Evolutionary conservation across 345 rosid species (phyloP).

Genomic region (Eucalyptus pauciflora): DNA sequence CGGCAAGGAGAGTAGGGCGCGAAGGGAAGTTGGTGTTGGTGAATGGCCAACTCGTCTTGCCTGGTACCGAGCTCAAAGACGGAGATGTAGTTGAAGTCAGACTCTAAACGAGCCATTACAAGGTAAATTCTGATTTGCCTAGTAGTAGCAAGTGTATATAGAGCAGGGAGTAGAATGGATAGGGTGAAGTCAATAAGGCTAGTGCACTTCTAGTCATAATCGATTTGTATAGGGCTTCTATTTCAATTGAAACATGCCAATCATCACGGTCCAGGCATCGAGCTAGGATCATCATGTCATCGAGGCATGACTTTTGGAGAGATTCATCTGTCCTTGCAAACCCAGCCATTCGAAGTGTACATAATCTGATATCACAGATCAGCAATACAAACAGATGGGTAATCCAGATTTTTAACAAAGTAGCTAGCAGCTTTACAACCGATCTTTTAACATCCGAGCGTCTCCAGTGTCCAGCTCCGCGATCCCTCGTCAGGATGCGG

Average conservation of each 20-base stretch:
- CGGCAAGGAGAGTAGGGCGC: slow-evolving; percentile 49
- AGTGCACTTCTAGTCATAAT: background rate
- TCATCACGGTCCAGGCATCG: background rate
- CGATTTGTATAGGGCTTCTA: background rate
- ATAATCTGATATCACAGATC: background rate
- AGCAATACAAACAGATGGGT: background rate
- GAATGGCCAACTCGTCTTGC: slow-evolving; percentile 49
- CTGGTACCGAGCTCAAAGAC: slow-evolving; percentile 55
- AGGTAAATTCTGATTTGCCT: background rate
- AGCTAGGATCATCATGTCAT: background rate
- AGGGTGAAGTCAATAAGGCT: background rate
- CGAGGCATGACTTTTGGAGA: background rate
- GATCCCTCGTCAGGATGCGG: background rate
- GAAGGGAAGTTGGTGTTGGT: slow-evolving; percentile 54
- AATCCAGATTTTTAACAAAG: background rate
- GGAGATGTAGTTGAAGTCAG: slow-evolving; percentile 65
- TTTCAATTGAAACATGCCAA: background rate
- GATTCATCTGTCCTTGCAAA: background rate
- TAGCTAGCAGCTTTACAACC: background rate
- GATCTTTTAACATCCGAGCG: background rate
- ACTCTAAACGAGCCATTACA: slow-evolving; percentile 2
- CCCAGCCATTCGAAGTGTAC: background rate
- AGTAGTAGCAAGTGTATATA: background rate
- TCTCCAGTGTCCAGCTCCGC: background rate
- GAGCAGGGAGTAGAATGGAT: background rate